Evolutionary conservation across 2,329 filamentous ascomycete species (phyloP).

Genomic region (Metarhizium anisopliae): DNA sequence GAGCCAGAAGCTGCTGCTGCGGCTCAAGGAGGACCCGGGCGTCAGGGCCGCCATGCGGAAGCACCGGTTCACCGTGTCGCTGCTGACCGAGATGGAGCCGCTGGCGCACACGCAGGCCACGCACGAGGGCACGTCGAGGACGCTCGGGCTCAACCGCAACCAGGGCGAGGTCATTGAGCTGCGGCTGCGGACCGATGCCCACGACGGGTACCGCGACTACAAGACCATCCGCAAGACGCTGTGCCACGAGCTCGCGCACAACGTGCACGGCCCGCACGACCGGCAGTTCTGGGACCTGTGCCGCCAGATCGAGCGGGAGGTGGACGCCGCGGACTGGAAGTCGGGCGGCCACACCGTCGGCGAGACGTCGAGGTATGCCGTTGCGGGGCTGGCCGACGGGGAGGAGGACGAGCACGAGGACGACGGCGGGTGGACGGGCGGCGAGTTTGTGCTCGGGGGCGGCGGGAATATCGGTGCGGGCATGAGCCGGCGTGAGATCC

Average conservation of each 20-base stretch:
- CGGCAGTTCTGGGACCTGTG: slow-evolving; percentile 84
- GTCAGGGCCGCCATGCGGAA: slow-evolving; percentile 76
- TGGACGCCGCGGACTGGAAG: slow-evolving; percentile 71
- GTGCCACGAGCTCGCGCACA: slow-evolving; percentile 92
- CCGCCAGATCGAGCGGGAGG: slow-evolving; percentile 78
- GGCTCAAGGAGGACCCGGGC: slow-evolving; percentile 73
- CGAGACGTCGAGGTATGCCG: slow-evolving; percentile 52
- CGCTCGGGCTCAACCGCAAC: slow-evolving; percentile 81
- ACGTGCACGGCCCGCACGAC: slow-evolving; percentile 79
- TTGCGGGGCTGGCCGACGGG: slow-evolving; percentile 36
- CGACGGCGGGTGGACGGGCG: slow-evolving; percentile 69
- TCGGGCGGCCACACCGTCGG: slow-evolving; percentile 58
- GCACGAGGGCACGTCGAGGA: slow-evolving; percentile 65
- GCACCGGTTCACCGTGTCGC: slow-evolving; percentile 74
- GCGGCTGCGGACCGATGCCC: slow-evolving; percentile 81
- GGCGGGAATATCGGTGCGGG: slow-evolving; percentile 32
- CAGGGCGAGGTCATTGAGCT: slow-evolving; percentile 84
- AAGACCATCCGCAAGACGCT: slow-evolving; percentile 83
- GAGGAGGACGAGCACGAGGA: slow-evolving; percentile 51
- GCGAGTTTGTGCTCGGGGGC: slow-evolving; percentile 65
- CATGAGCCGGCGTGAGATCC: slow-evolving; percentile 63
- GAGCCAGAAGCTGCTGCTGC: slow-evolving; percentile 62
- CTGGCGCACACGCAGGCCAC: slow-evolving; percentile 62
- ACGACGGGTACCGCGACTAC: slow-evolving; percentile 91
- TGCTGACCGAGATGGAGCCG: slow-evolving; percentile 95